Evolutionary conservation across 495 filamentous ascomycete genomes (phyloP), one percentile per base, ranked within the genome.

Genomic region (Aspergillus hancockii): DNA sequence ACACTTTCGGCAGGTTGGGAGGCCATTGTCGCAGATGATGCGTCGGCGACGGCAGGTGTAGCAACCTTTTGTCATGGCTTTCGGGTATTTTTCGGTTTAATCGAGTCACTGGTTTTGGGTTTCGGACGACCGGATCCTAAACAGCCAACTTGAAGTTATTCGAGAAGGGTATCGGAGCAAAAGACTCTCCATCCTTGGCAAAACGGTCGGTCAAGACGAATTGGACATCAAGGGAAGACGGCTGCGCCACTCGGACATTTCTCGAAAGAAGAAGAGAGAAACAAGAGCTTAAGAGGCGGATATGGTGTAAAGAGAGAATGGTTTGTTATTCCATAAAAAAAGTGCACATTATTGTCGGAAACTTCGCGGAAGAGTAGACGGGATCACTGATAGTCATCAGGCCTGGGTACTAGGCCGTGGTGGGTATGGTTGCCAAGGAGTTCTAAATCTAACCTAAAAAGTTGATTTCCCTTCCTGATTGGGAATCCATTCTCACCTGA

Each of bases 1-100:
- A 68, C 85, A 88, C 59, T 86, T 87, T 58, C 79, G 79, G 65
- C 85, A 88, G 52, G 80, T 79, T 6, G 85, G 85, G 25, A 79
- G 81, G 47, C 80, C 79, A 75, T 87, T 88, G 63, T 85, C 83
- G 73, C 84, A 87, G 47, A 77, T 75, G 31, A 80, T 78, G 70
- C 77, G 77, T 55, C 77, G 75, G 55, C 77, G 77, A 56, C 77
- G 77, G 60, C 77, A 80, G 55, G 76, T 80, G 65, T 80, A 80
- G 52, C 77, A 79, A 57, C 76, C 77, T 69, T 79, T 79, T 45
- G 72, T 73, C 77, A 80, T 80, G 66, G 59, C 47, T 52, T 14
- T n/a, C 34, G 19, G 13, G 25, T 16, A 23, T 8, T 1, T 52
- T 22, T 22, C 16, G 30, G 13, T 8, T 22, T 14, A 16, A 34